Base-by-base conservation (phyloP, 768 basidiomycete genomes). In the Collybiopsis luxurians region DNA sequence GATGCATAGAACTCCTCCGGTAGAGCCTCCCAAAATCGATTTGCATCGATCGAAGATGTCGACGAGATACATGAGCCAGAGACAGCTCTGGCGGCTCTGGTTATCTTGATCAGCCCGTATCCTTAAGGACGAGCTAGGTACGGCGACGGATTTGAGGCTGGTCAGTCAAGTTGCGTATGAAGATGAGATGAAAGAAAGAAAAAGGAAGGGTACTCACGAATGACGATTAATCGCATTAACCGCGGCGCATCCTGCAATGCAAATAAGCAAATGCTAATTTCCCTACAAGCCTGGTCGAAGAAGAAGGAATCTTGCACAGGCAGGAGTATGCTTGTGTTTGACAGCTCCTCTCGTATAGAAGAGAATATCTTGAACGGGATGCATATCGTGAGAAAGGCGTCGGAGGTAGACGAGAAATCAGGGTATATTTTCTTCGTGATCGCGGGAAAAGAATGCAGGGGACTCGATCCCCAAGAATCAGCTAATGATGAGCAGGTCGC, bases 181-280 rank as follows among this genome's bases (percentile, higher is more conserved):
- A n/a, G 17, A 6, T 6, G 19, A 42, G 15, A 42, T 6, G 40
- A 42, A 21, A 6, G 40, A 15, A 6, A 17, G 31, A 34, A 34
- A 34, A 34, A 34, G 13, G 13, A 34, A 39, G 9, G 23, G 42
- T 62, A 57, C 36, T 42, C 17, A 71, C 68, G 73, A 75, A 63
- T 79, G 79, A 61, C 76, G 77, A 57, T 75, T 75, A 51, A 78
- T 74, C 0, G 74, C 73, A 48, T 73, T 75, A 50, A 79, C 79
- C 0, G 78, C 78, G 13, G 73, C 72, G 61, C 61, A 64, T 80
- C 77, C 60, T 79, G 78, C 68, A 72, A 78, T 10, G 73, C 66
- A 61, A 80, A 78, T 31, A 80, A 64, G 71, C 72, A 47, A 79
- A 66, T 19, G 72, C 48, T 36, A 77, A 55, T 34, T 76, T 68